Evolutionary conservation across 306 rosid genomes (phyloP).

Genomic region (Cicer pinnatifidum): DNA sequence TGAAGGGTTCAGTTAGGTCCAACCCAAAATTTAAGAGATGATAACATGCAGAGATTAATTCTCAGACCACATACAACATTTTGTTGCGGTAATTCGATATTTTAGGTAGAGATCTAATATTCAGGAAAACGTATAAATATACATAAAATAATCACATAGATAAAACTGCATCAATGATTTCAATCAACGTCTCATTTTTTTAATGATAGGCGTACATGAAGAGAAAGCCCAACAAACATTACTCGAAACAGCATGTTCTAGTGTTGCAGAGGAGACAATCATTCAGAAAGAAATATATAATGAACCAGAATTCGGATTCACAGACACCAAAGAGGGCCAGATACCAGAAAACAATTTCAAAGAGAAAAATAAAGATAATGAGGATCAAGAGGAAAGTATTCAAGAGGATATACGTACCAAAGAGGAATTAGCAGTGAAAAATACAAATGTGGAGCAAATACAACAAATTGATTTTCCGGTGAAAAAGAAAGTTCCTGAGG

Average conservation of each 20-base stretch:
- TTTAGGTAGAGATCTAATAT: background rate
- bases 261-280: constrained; percentile 13
- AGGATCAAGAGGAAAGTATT: background rate
- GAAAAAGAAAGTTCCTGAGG: constrained; percentile 32
- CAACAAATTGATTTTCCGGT: background rate
- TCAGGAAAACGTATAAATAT: background rate
- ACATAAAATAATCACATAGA: background rate
- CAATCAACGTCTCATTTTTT: background rate
- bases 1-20: no score
- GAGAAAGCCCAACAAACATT: background rate
- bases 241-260: background rate
- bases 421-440: background rate
- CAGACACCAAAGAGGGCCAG: constrained; percentile 29
- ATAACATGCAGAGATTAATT: background rate
- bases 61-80: background rate
- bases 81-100: background rate
- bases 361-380: no score
- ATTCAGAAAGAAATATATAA: constrained; percentile 33
- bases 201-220: background rate
- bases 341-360: background rate
- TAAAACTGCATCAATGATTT: background rate
- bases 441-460: background rate
- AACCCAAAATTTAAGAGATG: no score
- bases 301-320: constrained; percentile 24
- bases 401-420: background rate